phyloP scores from a whole-genome alignment of 31 red algal species.

The Porphyra umbilicalis region DNA sequence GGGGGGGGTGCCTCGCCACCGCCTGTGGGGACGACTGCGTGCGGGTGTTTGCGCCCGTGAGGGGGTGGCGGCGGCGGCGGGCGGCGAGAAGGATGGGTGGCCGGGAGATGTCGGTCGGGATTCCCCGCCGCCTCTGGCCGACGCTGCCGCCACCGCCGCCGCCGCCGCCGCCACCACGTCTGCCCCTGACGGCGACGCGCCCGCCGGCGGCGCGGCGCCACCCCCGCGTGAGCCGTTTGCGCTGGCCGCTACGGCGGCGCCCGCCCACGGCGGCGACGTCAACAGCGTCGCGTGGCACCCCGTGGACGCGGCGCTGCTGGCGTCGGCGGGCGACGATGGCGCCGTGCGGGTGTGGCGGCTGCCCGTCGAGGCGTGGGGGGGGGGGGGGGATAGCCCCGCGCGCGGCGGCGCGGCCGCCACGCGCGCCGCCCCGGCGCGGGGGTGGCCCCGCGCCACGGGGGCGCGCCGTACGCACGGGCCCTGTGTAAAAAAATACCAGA shows the following conservation, averaged over 20 bases:
- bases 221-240: constrained; percentile 16
- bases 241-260: constrained; percentile 1
- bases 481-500: too few relatives aligned
- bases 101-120: background rate
- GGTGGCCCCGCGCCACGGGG: too few relatives aligned
- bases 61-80: background rate
- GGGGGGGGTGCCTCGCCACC: constrained; percentile 35
- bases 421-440: too few relatives aligned
- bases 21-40: constrained; percentile 81
- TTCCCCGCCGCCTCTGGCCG: background rate
- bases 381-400: too few relatives aligned
- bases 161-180: background rate
- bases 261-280: constrained; percentile 72
- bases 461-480: too few relatives aligned
- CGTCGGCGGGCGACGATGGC: constrained; percentile 85
- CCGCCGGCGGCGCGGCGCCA: constrained; percentile 7
- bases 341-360: constrained; percentile 52
- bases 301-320: constrained; percentile 29
- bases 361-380: too few relatives aligned
- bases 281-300: constrained; percentile 82
- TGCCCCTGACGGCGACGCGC: background rate
- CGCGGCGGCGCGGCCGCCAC: too few relatives aligned
- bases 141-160: background rate
- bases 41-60: constrained; percentile 24
- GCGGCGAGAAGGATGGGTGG: background rate